Evolutionary conservation across 169 alveolate genomes (phyloP).

Genomic region (Blepharisma undulans): DNA sequence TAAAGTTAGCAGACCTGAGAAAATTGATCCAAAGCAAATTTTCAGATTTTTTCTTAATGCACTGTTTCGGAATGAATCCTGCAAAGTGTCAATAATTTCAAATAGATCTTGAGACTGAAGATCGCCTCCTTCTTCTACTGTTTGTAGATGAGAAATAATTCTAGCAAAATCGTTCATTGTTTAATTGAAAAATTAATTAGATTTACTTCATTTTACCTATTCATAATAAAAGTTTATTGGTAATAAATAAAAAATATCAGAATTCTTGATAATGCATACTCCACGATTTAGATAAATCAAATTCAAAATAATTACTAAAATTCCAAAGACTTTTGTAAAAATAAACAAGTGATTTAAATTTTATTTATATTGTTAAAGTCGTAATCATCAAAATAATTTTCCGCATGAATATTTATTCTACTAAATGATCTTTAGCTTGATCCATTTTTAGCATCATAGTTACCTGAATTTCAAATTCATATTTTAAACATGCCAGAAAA

Average conservation of each 20-base stretch:
- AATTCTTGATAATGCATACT: not conserved
- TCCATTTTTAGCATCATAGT: not conserved
- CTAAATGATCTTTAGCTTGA: not conserved
- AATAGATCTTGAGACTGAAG: not conserved
- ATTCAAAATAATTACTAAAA: not conserved
- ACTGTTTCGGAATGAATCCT: not conserved
- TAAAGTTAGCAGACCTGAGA: not conserved
- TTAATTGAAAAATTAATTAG: not conserved
- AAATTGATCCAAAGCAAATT: not conserved
- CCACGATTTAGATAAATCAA: too few relatives aligned
- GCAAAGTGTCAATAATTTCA: not conserved
- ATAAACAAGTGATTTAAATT: too few relatives aligned
- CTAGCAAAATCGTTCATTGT: not conserved
- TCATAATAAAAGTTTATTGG: not conserved
- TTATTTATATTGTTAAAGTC: too few relatives aligned
- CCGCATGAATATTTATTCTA: not conserved
- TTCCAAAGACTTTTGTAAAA: too few relatives aligned
- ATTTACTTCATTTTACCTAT: not conserved
- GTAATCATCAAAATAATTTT: not conserved
- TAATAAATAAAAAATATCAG: not conserved
- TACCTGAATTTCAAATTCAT: not conserved
- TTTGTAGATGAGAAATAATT: not conserved
- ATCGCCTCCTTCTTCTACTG: not conserved
- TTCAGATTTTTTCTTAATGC: not conserved
- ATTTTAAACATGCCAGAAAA: not conserved